Base-by-base conservation (phyloP, 169 alveolate species). In the Besnoitia besnoiti region DNA sequence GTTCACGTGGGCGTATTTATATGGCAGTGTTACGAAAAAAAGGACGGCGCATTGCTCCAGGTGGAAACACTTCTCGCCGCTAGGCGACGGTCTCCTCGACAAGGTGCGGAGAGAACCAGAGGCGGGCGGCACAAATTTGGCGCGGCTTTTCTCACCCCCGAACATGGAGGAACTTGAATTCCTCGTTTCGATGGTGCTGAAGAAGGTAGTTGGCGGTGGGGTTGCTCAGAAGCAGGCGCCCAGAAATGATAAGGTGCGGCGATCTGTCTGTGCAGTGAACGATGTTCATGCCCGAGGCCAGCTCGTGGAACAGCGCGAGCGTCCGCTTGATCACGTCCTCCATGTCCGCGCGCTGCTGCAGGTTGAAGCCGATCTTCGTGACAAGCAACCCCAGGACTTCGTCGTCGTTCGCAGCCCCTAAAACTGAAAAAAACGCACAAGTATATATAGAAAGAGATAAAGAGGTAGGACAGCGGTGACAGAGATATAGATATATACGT, bases 201-300 rank as follows among this genome's bases (percentile, higher is more conserved):
- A 95, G 82, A 76, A 95, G 92, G 87, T 93, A 95, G 90, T 92
- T 91, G 40, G 85, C 97, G 92, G 97, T 97, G 61, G 97, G 98
- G 84, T 98, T 97, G 94, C 97, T 97, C 91, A 98, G 96, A 37
- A 98, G 95, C 85, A 98, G 96, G 39, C 98, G 95, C 33, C 99
- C 99, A 35, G 98, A 96, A 77, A 98, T 98, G 75, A 98, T 98
- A 39, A 98, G 94, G 87, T 97, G 98, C 12, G 99, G 98, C 30
- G 96, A 93, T 16, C 98, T 90, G 89, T 97, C 98, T 27, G 98
- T 97, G 85, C 98, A 97, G 89, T 98, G 98, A 42, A 98, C 99
- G 67, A 98, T 97, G 92, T 97, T 97, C 90, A 98, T 97, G 46
- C 99, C 99, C 14, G 99, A 97, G 14, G 98, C 99, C 39, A 97